Evolutionary conservation across 306 rosid species (phyloP).

Genomic region (cucumber (Cucumis sativus)): Cucumber_9930_V3 NC_026659.2:25732001-25732500

Average conservation of each 20-base stretch:
- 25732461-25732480: neutral
- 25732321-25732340: neutral
- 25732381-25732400: neutral
- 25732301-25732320: slow-evolving; percentile 5
- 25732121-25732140: neutral
- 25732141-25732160: neutral
- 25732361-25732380: neutral
- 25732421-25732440: neutral
- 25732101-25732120: neutral
- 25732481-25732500: no score
- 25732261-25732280: slow-evolving; percentile 11
- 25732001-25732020: slow-evolving; percentile 44
- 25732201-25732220: slow-evolving; percentile 30
- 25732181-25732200: neutral
- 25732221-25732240: slow-evolving; percentile 32
- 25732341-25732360: neutral
- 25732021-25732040: slow-evolving; percentile 37
- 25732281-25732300: neutral
- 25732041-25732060: slow-evolving; percentile 33
- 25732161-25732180: neutral
- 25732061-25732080: slow-evolving; percentile 45
- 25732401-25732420: neutral
- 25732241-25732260: slow-evolving; percentile 33
- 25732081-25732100: neutral
- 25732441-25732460: neutral